Percentiles rank a stretch among this genome's conserved stretches.
Evolutionary conservation across 1,139 yeast genomes (phyloP).

Genomic region (Pneumocystis jirovecii): DNA sequence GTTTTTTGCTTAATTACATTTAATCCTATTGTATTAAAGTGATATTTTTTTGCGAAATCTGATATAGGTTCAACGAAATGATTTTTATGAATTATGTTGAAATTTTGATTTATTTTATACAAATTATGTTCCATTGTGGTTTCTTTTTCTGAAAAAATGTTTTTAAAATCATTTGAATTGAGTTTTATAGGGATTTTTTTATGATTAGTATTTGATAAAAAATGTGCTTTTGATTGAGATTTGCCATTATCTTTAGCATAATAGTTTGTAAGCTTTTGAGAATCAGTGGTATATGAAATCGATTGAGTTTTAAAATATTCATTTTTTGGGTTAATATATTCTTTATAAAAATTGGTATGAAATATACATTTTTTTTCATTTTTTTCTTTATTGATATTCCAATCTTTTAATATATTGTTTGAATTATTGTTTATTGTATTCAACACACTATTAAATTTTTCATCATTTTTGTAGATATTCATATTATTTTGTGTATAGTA

Average conservation of each 20-base stretch:
- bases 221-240: neutral
- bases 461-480: neutral
- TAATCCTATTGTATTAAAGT: neutral
- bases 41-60: neutral
- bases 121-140: neutral
- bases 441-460: neutral
- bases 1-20: neutral
- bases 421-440: neutral
- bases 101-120: neutral
- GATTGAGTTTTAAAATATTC: neutral
- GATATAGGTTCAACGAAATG: neutral
- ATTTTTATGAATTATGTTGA: neutral
- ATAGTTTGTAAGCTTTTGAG: neutral
- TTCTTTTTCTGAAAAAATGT: neutral
- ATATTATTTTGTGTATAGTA: neutral
- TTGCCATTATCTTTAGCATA: neutral
- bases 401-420: neutral
- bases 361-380: neutral
- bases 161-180: neutral
- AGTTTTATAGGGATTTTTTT: neutral
- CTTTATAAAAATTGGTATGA: neutral
- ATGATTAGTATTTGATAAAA: neutral
- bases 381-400: neutral
- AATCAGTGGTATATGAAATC: neutral
- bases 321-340: neutral